Evolutionary conservation across 805 yeast genomes (phyloP).

Genomic region (Lachancea nothofagi): DNA sequence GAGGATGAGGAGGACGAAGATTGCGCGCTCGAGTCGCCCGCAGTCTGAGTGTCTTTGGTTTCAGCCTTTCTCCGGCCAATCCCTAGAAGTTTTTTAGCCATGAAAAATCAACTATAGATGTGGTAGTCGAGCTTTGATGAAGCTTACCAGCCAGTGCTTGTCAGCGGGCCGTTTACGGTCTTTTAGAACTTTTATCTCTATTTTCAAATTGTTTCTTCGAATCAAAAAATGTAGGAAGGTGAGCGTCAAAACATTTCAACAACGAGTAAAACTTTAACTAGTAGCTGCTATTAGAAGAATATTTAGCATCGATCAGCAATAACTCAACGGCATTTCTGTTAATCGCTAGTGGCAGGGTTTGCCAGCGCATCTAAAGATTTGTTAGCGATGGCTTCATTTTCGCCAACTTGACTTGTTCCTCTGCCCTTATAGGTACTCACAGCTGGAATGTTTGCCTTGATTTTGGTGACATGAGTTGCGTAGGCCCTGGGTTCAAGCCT

Average conservation of each 20-base stretch:
- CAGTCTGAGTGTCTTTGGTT: not conserved
- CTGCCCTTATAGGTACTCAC: conserved; percentile 94
- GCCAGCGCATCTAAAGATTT: conserved; percentile 20
- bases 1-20: conserved; percentile 6
- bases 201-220: not conserved
- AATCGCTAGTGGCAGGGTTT: not conserved
- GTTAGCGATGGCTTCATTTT: conserved; percentile 18
- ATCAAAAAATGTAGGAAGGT: not conserved
- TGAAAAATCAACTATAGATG: no score
- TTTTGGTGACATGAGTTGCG: conserved; percentile 78
- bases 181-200: not conserved
- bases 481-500: conserved; percentile 94
- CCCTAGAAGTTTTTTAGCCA: conserved; percentile 13
- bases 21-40: not conserved
- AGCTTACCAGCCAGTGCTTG: no score
- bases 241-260: not conserved
- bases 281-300: no score
- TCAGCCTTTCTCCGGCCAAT: conserved; percentile 7
- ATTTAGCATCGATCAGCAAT: not conserved
- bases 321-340: not conserved
- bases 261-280: no score
- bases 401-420: conserved; percentile 61
- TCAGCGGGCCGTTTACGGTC: no score
- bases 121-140: no score
- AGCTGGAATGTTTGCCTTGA: conserved; percentile 95